Evolutionary conservation across 1,139 yeast genomes (phyloP), one percentile per base, ranked within the genome.

Genomic region (Yamadazyma songkhlaensis): DNA sequence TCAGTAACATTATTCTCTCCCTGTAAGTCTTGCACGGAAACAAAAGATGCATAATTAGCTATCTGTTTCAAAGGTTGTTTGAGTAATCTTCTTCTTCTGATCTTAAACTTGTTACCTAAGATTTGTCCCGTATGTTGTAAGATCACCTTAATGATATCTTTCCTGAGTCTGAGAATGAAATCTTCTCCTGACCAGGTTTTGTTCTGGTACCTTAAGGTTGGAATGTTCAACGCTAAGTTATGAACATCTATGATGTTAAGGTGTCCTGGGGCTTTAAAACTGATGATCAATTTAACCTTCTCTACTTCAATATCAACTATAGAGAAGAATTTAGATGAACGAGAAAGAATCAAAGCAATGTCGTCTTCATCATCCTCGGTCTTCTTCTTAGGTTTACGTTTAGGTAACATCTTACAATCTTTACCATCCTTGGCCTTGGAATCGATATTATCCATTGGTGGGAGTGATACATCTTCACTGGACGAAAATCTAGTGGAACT

Each of bases 101-200:
- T 62, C 44, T 77, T 72, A 50, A 88, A 71, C 59, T 86, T 87
- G 60, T 88, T 89, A 26, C 88, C 85, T 39, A 89, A 68, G 42
- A 90, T 76, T 46, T 84, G 79, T 5, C 96, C 96, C 1, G 94
- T 72, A 52, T 89, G 95, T 35, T 72, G 77, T 37, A 89, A 61
- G 27, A 89, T 77, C 13, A 81, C 70, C 55, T 76, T 79, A 38
- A 85, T 70, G 23, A 89, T 68, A 51, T 85, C 90, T 48, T 79
- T 82, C 54, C 81, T 77, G 36, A 88, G 54, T 30, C 79, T 73
- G 39, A 76, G 60, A 23, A 83, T 72, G 34, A 88, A 67, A 43
- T 89, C 97, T 45, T 84, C 78, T 35, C 78, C 78, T 1, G 95
- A 80, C 94, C 96, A 86, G 23, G 87, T 65, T 62, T 80, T 81